Conservation (phyloP, 1,139 yeast genomes). For the Meyerozyma athensensis region DNA sequence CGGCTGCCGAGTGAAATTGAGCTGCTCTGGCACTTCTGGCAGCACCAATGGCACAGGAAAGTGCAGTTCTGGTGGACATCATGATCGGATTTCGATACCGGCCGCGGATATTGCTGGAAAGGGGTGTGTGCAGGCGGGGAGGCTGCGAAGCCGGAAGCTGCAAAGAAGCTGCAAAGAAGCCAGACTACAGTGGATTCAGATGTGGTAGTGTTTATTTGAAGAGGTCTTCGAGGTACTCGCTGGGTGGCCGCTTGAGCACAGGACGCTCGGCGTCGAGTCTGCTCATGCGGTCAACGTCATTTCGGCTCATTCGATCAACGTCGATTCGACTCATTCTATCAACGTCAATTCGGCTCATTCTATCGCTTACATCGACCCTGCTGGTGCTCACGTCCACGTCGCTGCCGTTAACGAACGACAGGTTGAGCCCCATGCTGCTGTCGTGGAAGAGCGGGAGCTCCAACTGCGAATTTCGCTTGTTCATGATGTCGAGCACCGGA, state of each 20-base stretch:
- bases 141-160: not conserved
- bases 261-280: conserved; percentile 2
- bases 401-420: conserved; percentile 1
- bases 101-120: not conserved
- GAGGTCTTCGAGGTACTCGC: conserved; percentile 28
- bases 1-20: conserved; percentile 9
- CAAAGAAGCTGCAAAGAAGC: too few species aligned
- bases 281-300: too few species aligned
- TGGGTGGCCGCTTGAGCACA: conserved; percentile 23
- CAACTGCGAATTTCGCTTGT: conserved; percentile 12
- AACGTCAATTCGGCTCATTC: not conserved
- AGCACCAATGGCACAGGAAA: not conserved
- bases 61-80: not conserved
- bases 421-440: not conserved
- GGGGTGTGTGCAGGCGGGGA: not conserved
- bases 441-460: conserved; percentile 20
- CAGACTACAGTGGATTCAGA: too few species aligned
- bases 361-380: too few species aligned
- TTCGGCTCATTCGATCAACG: not conserved
- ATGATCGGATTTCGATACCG: too few species aligned
- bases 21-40: not conserved
- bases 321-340: too few species aligned
- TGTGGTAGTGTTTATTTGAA: too few species aligned
- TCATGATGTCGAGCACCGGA: conserved; percentile 25
- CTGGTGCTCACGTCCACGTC: not conserved